Percentiles rank a stretch among this genome's conserved stretches.
Evolutionary conservation across 495 filamentous ascomycete genomes (phyloP).

Genomic region (Aspergillus hancockii): DNA sequence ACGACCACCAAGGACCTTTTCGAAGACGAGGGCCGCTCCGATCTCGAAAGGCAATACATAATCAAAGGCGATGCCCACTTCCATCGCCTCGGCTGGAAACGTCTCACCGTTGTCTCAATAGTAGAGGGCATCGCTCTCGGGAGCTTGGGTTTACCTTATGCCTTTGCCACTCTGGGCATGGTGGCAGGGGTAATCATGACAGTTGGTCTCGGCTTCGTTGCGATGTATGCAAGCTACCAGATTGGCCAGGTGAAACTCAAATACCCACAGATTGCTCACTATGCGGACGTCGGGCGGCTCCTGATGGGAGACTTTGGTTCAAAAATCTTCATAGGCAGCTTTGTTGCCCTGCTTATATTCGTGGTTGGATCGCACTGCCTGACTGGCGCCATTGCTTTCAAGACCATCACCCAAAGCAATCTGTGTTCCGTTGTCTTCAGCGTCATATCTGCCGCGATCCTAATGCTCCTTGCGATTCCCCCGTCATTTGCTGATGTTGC

Average conservation of each 20-base stretch:
- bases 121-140: slow-evolving; percentile 66
- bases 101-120: slow-evolving; percentile 48
- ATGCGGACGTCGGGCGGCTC: slow-evolving; percentile 65
- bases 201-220: slow-evolving; percentile 59
- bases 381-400: slow-evolving; percentile 68
- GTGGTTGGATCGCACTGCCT: slow-evolving; percentile 70
- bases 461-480: slow-evolving; percentile 62
- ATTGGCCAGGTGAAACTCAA: slow-evolving; percentile 68
- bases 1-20: too few species aligned
- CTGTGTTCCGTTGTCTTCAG: slow-evolving; percentile 64
- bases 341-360: slow-evolving; percentile 62
- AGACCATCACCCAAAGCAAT: slow-evolving; percentile 56
- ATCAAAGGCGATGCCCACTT: slow-evolving; percentile 22
- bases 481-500: slow-evolving; percentile 54
- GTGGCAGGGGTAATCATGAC: slow-evolving; percentile 52
- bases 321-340: slow-evolving; percentile 58
- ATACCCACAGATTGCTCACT: slow-evolving; percentile 63
- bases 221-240: slow-evolving; percentile 69
- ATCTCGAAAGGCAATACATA: background rate
- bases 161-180: slow-evolving; percentile 65
- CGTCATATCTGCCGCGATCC: slow-evolving; percentile 58
- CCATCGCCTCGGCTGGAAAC: slow-evolving; percentile 37
- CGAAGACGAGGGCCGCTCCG: too few species aligned
- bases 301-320: slow-evolving; percentile 60
- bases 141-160: slow-evolving; percentile 55